Conservation (phyloP, 139 green algal species). For the Nannochloris sp. region DNA sequence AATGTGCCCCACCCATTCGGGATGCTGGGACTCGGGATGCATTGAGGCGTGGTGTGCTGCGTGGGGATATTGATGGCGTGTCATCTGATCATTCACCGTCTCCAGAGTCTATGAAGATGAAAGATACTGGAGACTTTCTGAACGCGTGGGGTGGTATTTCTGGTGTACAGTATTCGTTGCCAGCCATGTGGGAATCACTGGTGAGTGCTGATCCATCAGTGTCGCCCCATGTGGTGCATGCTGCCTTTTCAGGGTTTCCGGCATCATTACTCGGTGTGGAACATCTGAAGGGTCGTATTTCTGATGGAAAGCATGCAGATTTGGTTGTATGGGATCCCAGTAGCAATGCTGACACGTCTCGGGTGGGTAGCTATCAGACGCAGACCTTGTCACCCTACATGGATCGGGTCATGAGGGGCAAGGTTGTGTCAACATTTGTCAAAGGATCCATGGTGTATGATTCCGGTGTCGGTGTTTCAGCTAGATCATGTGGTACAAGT, state of each 20-base stretch:
- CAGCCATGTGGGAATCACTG: constrained; percentile 65
- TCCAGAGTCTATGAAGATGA: constrained; percentile 57
- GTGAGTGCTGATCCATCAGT: background rate
- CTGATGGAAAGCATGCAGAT: constrained; percentile 70
- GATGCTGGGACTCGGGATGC: constrained; percentile 44
- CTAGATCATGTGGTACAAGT: background rate
- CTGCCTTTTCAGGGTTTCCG: constrained; percentile 31
- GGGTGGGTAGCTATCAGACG: constrained; percentile 38
- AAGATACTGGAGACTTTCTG: constrained; percentile 78
- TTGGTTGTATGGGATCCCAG: constrained; percentile 81
- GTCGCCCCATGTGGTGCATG: constrained; percentile 6
- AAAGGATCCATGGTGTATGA: constrained; percentile 50
- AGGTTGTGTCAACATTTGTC: constrained; percentile 66
- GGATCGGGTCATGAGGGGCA: constrained; percentile 40
- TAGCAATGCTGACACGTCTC: constrained; percentile 44
- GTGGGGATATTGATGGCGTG: constrained; percentile 57
- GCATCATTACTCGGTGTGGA: constrained; percentile 52
- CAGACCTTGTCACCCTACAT: constrained; percentile 71
- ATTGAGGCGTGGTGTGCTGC: constrained; percentile 44
- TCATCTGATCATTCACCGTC: constrained; percentile 87
- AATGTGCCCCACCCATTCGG: constrained; percentile 80
- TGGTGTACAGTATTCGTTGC: constrained; percentile 79
- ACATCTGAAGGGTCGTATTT: constrained; percentile 57
- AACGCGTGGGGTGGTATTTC: constrained; percentile 91
- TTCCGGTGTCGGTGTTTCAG: background rate